Evolutionary conservation across 257 asterid species (phyloP).

Genomic region (Handroanthus guayacan): DNA sequence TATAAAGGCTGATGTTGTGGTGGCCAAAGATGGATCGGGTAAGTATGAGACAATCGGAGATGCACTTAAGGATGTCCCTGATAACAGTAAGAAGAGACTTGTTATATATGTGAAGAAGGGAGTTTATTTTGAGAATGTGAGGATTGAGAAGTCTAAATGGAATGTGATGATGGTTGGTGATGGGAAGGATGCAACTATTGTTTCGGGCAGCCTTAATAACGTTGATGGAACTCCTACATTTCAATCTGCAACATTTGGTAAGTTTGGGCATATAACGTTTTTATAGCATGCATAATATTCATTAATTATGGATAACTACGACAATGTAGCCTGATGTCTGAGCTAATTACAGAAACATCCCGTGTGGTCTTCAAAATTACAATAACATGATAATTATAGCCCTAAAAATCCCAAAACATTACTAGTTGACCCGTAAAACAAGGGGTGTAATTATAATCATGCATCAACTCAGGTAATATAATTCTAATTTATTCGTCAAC

Average conservation of each 20-base stretch:
- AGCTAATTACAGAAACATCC: no score
- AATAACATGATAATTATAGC: no score
- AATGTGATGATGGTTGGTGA: conserved; percentile 62
- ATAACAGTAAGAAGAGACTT: conserved; percentile 46
- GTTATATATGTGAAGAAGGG: conserved; percentile 58
- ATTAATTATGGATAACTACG: no score
- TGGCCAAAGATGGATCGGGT: conserved; percentile 58
- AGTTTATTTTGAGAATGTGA: conserved; percentile 52
- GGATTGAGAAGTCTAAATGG: conserved; percentile 54
- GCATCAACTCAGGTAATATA: no score
- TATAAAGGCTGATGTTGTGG: conserved; percentile 52
- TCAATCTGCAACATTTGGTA: conserved; percentile 58
- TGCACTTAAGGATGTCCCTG: conserved; percentile 56
- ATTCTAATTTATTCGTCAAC: no score
- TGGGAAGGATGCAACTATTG: conserved; percentile 51
- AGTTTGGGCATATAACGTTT: background rate
- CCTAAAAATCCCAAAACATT: no score
- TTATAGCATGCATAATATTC: no score
- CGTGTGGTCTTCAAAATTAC: no score
- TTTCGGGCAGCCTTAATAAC: conserved; percentile 49
- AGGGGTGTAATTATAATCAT: no score
- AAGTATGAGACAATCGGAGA: conserved; percentile 47
- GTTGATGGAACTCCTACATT: conserved; percentile 61
- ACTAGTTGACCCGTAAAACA: no score
- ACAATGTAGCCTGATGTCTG: no score